These are phyloP conservation scores for Rhizophlyctis rosea DNA, from an alignment of 192 early-diverging fungal species.

Conservation along the genomic window DNA sequence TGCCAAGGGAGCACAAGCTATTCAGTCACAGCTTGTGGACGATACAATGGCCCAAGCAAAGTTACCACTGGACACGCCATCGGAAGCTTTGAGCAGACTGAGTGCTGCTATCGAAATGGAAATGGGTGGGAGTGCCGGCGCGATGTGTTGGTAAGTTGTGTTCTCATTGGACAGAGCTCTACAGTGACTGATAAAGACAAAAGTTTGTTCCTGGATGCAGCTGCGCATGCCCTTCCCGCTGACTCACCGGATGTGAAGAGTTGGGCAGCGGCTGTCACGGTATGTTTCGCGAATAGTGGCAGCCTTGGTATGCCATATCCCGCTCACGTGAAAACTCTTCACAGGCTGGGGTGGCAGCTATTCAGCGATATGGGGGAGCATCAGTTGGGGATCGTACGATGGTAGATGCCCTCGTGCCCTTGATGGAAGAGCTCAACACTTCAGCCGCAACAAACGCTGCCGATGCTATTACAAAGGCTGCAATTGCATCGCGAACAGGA, in stretches of 20 bases:
- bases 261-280: no score
- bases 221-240: conserved; percentile 1
- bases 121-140: conserved; percentile 79
- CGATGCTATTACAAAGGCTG: conserved; percentile 3
- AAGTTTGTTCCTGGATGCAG: conserved; percentile 16
- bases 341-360: conserved; percentile 7
- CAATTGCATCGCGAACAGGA: conserved; percentile 10
- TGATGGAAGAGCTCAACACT: conserved; percentile 5
- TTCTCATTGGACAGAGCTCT: conserved; percentile 55
- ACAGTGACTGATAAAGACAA: conserved; percentile 38
- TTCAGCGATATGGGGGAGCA: conserved; percentile 23
- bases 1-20: conserved; percentile 54
- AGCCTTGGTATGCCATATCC: background rate
- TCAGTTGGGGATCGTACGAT: conserved; percentile 32
- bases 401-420: conserved; percentile 29
- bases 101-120: conserved; percentile 65
- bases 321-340: background rate
- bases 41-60: background rate
- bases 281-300: no score
- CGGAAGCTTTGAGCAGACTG: conserved; percentile 53
- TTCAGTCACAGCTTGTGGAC: background rate
- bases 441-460: background rate
- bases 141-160: conserved; percentile 69
- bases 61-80: conserved; percentile 45
- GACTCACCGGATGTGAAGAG: no score